phyloP scores from a whole-genome alignment of 1,284 basidiomycete species.

The Naganishia liquefaciens region DNA sequence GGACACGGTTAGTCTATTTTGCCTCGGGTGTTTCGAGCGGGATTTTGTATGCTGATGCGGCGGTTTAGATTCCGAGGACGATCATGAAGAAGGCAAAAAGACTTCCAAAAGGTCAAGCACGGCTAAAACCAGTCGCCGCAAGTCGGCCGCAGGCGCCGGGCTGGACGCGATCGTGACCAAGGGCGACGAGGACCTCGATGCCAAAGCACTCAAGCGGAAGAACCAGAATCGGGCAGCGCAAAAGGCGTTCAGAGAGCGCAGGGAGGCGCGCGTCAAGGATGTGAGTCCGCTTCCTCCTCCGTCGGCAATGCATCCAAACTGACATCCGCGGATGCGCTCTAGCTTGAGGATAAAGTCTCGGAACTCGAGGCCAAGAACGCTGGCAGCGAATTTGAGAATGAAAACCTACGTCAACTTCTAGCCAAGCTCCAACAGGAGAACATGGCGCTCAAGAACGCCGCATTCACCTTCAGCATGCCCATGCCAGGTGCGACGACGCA shows the following conservation, averaged over 20 bases:
- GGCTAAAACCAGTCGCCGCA: constrained; percentile 1
- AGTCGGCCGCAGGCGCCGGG: constrained; percentile 1
- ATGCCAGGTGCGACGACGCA: constrained; percentile 33
- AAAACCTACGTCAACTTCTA: constrained; percentile 52
- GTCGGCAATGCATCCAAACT: neutral
- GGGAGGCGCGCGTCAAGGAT: constrained; percentile 53
- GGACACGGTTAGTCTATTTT: constrained; percentile 6
- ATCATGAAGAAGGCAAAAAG: constrained; percentile 15
- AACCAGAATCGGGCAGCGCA: constrained; percentile 56
- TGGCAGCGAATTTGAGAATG: constrained; percentile 52
- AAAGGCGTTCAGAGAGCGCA: constrained; percentile 54
- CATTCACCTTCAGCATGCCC: constrained; percentile 54
- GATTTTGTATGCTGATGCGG: neutral
- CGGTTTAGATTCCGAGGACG: constrained; percentile 16
- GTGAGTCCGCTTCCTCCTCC: constrained; percentile 39
- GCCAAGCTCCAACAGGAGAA: constrained; percentile 54
- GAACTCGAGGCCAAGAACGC: constrained; percentile 51
- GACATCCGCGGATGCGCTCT: neutral
- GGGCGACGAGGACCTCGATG: constrained; percentile 23
- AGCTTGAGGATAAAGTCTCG: constrained; percentile 54
- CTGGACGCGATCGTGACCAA: constrained; percentile 9
- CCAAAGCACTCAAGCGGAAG: constrained; percentile 51
- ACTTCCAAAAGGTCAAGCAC: neutral
- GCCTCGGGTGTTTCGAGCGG: neutral
- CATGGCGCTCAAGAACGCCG: constrained; percentile 50